These are phyloP conservation scores for Neopestalotiopsis sp. DNA, from an alignment of 2,329 filamentous ascomycete genomes.

Conservation along the genomic window DNA sequence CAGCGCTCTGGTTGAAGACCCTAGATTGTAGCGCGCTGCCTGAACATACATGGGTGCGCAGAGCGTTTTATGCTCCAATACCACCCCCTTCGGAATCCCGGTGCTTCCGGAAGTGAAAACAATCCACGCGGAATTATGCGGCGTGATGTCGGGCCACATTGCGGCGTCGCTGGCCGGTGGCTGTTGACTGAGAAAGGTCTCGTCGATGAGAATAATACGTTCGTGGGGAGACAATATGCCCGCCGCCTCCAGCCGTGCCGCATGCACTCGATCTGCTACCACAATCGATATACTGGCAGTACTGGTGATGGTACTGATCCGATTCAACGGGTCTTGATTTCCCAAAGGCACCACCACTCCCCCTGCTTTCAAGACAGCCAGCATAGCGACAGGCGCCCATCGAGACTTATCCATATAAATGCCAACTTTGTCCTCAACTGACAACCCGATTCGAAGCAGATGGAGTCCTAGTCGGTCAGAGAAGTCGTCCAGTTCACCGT, in stretches of 20 bases:
- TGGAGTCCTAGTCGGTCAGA: too few relatives aligned
- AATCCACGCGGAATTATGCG: slow-evolving; percentile 6
- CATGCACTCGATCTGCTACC: neutral
- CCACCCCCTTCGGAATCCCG: slow-evolving; percentile 86
- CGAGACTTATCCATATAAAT: slow-evolving; percentile 42
- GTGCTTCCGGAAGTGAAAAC: slow-evolving; percentile 84
- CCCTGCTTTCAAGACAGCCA: slow-evolving; percentile 42
- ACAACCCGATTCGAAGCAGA: neutral
- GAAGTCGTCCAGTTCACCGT: slow-evolving; percentile 20
- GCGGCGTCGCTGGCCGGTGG: neutral
- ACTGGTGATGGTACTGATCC: neutral
- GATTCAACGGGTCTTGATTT: slow-evolving; percentile 1
- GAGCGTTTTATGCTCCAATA: slow-evolving; percentile 69
- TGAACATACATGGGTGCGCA: slow-evolving; percentile 86
- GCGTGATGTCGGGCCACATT: neutral
- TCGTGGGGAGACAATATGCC: neutral
- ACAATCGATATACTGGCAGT: neutral
- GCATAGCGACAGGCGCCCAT: slow-evolving; percentile 41
- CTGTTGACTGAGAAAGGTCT: neutral
- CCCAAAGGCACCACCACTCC: slow-evolving; percentile 43
- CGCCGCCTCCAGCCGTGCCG: neutral
- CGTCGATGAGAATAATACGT: neutral
- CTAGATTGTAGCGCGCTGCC: neutral
- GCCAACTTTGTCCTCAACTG: slow-evolving; percentile 35
- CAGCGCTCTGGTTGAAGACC: slow-evolving; percentile 74